These are phyloP conservation scores for Vararia minispora DNA, from an alignment of 768 basidiomycete genomes.

Conservation along the genomic window DNA sequence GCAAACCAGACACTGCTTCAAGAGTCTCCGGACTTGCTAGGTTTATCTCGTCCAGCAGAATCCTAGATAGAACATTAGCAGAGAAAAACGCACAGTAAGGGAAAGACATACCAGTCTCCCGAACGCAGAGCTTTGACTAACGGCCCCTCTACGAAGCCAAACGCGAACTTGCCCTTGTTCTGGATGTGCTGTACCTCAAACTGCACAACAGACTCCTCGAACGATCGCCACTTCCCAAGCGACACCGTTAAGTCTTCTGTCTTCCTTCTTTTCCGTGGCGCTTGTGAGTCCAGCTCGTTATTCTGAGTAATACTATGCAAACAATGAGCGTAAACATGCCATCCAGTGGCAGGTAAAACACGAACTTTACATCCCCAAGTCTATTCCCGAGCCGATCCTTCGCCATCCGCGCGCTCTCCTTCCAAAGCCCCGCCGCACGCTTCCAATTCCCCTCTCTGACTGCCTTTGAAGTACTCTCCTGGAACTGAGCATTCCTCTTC, in stretches of 20 bases:
- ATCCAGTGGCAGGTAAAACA: too few species aligned
- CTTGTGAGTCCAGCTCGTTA: conserved; percentile 26
- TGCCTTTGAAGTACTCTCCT: conserved; percentile 71
- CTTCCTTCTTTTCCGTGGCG: conserved; percentile 64
- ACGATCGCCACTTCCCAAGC: conserved; percentile 50
- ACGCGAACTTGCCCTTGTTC: conserved; percentile 82
- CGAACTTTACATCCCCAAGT: too few species aligned
- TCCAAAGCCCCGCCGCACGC: conserved; percentile 74
- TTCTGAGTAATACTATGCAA: conserved; percentile 8
- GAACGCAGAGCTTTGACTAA: conserved; percentile 80
- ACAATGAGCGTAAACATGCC: too few species aligned
- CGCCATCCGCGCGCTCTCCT: conserved; percentile 61
- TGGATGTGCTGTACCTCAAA: conserved; percentile 88
- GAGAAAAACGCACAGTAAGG: background rate
- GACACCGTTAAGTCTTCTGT: conserved; percentile 38
- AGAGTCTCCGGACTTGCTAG: conserved; percentile 89
- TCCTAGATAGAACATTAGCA: conserved; percentile 35
- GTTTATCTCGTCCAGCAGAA: conserved; percentile 94
- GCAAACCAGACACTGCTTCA: conserved; percentile 82
- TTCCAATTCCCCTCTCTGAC: conserved; percentile 81
- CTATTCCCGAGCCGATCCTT: conserved; percentile 45
- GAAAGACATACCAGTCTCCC: conserved; percentile 73
- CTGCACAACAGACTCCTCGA: conserved; percentile 55
- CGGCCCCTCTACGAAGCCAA: conserved; percentile 93
- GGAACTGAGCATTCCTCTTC: conserved; percentile 80